phyloP scores from a whole-genome alignment of 2,329 filamentous ascomycete species.

The Calonectria naviculata region DNA sequence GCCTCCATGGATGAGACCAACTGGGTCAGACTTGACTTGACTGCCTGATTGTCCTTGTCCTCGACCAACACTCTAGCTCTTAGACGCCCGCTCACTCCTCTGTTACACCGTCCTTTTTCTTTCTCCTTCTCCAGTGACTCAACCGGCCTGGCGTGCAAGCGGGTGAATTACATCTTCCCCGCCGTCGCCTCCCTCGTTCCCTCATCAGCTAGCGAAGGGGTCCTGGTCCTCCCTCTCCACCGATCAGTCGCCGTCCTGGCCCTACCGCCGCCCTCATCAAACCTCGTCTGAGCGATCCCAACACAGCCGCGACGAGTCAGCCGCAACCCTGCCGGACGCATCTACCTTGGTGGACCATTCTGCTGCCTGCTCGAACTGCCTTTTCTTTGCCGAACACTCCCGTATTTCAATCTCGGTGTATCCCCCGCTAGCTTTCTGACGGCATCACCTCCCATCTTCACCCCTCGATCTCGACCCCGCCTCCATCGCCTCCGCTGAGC shows the following conservation, averaged over 20 bases:
- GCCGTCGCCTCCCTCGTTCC: neutral
- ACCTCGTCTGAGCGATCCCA: slow-evolving; percentile 20
- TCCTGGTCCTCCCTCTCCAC: slow-evolving; percentile 10
- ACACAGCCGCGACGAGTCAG: slow-evolving; percentile 12
- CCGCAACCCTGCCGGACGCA: slow-evolving; percentile 5
- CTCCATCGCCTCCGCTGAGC: slow-evolving; percentile 33
- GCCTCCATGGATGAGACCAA: slow-evolving; percentile 39
- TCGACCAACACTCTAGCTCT: slow-evolving; percentile 21
- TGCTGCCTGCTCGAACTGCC: neutral
- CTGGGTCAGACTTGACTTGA: slow-evolving; percentile 46
- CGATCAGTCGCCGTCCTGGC: slow-evolving; percentile 10
- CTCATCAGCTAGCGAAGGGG: neutral
- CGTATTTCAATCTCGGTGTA: neutral
- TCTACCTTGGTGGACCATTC: neutral
- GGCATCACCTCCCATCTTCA: slow-evolving; percentile 32
- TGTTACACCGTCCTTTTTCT: slow-evolving; percentile 18
- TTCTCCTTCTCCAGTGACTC: slow-evolving; percentile 31
- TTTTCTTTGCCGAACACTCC: neutral
- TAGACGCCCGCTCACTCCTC: slow-evolving; percentile 19
- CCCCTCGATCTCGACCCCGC: slow-evolving; percentile 42
- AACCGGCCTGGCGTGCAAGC: slow-evolving; percentile 28
- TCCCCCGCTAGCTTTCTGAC: slow-evolving; percentile 25
- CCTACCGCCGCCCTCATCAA: slow-evolving; percentile 13
- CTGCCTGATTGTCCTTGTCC: slow-evolving; percentile 41
- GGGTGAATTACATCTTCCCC: slow-evolving; percentile 19